A percentile compares a stretch with the other conserved stretches of the same genome.
phyloP scores from a whole-genome alignment of 106 monocot species.

The Allium fistulosum region DNA sequence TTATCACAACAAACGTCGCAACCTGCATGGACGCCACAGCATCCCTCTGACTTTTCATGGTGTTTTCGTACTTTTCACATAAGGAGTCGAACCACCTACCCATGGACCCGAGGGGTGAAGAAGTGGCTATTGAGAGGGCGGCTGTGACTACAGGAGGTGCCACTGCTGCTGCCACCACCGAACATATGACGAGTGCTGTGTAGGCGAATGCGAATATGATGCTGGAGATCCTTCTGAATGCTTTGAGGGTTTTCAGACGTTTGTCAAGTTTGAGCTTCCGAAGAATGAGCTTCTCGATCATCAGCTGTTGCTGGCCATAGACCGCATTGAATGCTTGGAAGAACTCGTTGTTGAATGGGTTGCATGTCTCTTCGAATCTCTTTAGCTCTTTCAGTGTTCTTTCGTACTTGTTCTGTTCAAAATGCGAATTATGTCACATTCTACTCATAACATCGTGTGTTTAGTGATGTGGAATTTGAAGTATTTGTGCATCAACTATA shows the following conservation, averaged over 20 bases:
- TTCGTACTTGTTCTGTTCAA: not conserved
- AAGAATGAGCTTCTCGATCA: slow-evolving; percentile 23
- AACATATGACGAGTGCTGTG: slow-evolving; percentile 38
- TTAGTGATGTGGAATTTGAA: no score
- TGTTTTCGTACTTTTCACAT: slow-evolving; percentile 32
- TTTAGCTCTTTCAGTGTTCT: slow-evolving; percentile 27
- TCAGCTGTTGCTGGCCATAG: slow-evolving; percentile 27
- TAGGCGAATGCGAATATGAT: slow-evolving; percentile 30
- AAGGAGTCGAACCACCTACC: slow-evolving; percentile 53
- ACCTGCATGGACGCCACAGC: slow-evolving; percentile 31
- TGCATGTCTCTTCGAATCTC: slow-evolving; percentile 24
- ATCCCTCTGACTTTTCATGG: slow-evolving; percentile 28
- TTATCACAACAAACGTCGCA: slow-evolving; percentile 25
- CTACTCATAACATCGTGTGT: no score
- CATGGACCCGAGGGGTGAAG: slow-evolving; percentile 35
- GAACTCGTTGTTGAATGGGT: slow-evolving; percentile 46
- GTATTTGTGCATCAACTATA: no score
- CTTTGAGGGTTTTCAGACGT: slow-evolving; percentile 24
- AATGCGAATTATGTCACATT: no score
- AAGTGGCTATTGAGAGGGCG: slow-evolving; percentile 24
- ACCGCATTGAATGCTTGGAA: slow-evolving; percentile 31
- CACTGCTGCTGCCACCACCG: slow-evolving; percentile 39
- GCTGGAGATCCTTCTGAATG: slow-evolving; percentile 43
- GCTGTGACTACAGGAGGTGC: slow-evolving; percentile 47
- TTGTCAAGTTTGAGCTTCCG: slow-evolving; percentile 36